These are phyloP conservation scores for Microbotryomycetes sp. DNA, from an alignment of 1,284 basidiomycete genomes.

Conservation along the genomic window DNA sequence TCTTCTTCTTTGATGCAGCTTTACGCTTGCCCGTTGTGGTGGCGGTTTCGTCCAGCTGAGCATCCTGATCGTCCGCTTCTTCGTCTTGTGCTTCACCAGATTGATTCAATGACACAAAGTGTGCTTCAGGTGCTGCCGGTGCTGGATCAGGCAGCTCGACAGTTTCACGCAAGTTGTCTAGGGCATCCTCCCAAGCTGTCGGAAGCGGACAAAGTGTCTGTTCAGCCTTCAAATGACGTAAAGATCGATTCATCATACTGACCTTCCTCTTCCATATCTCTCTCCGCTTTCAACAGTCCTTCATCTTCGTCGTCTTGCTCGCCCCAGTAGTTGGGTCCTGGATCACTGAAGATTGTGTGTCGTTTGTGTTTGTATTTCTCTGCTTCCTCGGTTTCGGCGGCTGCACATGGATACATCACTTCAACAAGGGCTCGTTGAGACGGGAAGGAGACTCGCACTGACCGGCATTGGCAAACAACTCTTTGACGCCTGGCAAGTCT, in stretches of 20 bases:
- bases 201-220: background rate
- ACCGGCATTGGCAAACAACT: slow-evolving; percentile 80
- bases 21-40: slow-evolving; percentile 37
- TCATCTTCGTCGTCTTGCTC: slow-evolving; percentile 80
- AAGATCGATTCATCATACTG: slow-evolving; percentile 38
- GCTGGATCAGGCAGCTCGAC: slow-evolving; percentile 22
- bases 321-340: slow-evolving; percentile 84
- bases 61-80: slow-evolving; percentile 11
- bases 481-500: slow-evolving; percentile 89
- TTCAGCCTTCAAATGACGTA: background rate
- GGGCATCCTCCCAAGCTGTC: slow-evolving; percentile 31
- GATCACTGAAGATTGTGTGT: slow-evolving; percentile 59
- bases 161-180: slow-evolving; percentile 27
- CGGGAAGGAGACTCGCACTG: slow-evolving; percentile 40
- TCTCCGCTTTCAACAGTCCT: slow-evolving; percentile 63
- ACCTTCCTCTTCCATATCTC: slow-evolving; percentile 68
- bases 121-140: slow-evolving; percentile 34
- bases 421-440: background rate
- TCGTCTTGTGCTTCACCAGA: background rate
- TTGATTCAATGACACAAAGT: slow-evolving; percentile 27
- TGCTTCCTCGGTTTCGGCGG: slow-evolving; percentile 77
- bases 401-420: slow-evolving; percentile 23
- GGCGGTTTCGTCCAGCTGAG: slow-evolving; percentile 3
- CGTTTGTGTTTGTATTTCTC: slow-evolving; percentile 67
- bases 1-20: slow-evolving; percentile 13